Evolutionary conservation across 2,329 filamentous ascomycete genomes (phyloP), one percentile per base, ranked within the genome.

Genomic region (Ploettnerulaceae sp.): DNA sequence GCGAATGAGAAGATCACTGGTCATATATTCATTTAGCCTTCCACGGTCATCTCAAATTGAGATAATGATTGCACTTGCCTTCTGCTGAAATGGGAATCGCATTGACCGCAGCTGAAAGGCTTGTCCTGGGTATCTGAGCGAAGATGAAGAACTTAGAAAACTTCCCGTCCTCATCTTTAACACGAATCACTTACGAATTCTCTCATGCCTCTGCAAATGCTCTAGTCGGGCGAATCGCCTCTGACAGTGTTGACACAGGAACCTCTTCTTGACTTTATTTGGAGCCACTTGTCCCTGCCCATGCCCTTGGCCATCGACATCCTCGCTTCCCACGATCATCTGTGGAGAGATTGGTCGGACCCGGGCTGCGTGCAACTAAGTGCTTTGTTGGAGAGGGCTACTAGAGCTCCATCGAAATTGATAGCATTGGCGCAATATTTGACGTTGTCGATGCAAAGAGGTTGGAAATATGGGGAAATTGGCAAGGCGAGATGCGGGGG

Each of bases 91-190:
- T 72, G 77, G 66, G 81, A 81, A 40, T 77, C 77, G 64, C 78
- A 82, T 34, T 73, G 49, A 5, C 20, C 69, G 56, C 78, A 82
- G 39, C 73, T 71, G 60, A 81, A 82, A 6, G 78, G 78, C 64
- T 81, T 81, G 65, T 81, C 78, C 59, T 81, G 81, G 56, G 78
- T 82, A 64, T 82, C 64, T 67, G 42, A n/a, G n/a, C n/a, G n/a
- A n/a, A n/a, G n/a, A n/a, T n/a, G n/a, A n/a, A n/a, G n/a, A n/a
- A n/a, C n/a, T n/a, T n/a, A n/a, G n/a, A n/a, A n/a, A n/a, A n/a
- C n/a, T n/a, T n/a, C n/a, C n/a, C n/a, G n/a, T n/a, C n/a, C n/a
- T n/a, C 32, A 25, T 21, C 14, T 7, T 12, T 15, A 8, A 34
- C 8, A 20, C 5, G 7, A 20, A 18, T 34, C n/a, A 22, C 47